A percentile compares a stretch with the other conserved stretches of the same genome.
Evolutionary conservation across 2,329 filamentous ascomycete genomes (phyloP).

Genomic region (Cercospora sp.): DNA sequence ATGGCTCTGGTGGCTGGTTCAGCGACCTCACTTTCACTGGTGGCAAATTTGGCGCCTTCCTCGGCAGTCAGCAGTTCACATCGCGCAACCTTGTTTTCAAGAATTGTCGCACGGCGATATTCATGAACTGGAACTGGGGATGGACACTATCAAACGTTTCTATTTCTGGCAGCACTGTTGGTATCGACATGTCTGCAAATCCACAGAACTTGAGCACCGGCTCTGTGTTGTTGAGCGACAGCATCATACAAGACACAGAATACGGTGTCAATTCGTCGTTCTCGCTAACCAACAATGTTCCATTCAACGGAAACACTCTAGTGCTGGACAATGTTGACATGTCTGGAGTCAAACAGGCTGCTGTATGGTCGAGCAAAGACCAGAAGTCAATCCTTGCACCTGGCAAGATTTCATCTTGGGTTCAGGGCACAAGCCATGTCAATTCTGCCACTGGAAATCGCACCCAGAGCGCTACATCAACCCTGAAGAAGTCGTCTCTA

Average conservation of each 20-base stretch:
- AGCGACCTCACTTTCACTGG: constrained; percentile 62
- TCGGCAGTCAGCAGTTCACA: constrained; percentile 66
- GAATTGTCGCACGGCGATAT: constrained; percentile 52
- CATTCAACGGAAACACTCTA: constrained; percentile 74
- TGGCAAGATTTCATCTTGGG: constrained; percentile 69
- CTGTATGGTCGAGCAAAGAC: constrained; percentile 60
- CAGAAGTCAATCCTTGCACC: constrained; percentile 66
- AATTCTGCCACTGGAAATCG: constrained; percentile 45
- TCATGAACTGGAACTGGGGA: constrained; percentile 58
- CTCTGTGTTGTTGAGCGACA: constrained; percentile 81
- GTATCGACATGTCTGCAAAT: constrained; percentile 45
- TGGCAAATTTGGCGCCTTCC: constrained; percentile 59
- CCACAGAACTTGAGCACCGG: constrained; percentile 61
- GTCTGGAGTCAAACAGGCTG: constrained; percentile 61
- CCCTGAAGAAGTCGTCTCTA: constrained; percentile 50
- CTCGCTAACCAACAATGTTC: constrained; percentile 61
- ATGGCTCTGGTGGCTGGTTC: constrained; percentile 50
- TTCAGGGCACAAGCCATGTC: constrained; percentile 75
- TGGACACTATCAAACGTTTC: constrained; percentile 52
- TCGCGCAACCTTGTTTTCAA: constrained; percentile 55
- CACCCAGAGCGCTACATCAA: constrained; percentile 16
- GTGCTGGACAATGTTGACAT: constrained; percentile 92
- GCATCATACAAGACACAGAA: constrained; percentile 71
- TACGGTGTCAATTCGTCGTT: constrained; percentile 77
- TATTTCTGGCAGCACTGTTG: constrained; percentile 50